Evolutionary conservation across 371 early-diverging fungal genomes (phyloP), one percentile per base, ranked within the genome.

Genomic region (Ordospora colligata): DNA sequence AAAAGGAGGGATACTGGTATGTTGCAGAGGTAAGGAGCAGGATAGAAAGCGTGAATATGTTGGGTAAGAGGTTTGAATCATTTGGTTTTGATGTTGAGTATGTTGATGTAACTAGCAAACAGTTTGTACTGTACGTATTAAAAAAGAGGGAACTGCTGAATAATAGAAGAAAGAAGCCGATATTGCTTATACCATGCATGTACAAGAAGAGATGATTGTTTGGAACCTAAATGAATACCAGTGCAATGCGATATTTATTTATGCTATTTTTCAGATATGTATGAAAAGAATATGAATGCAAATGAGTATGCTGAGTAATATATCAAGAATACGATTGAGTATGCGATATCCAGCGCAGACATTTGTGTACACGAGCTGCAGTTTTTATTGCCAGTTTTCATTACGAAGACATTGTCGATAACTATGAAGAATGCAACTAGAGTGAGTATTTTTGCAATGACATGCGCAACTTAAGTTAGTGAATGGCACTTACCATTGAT

Each of bases 1-100:
- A 91, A 83, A 75, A 85, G 37, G 88, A 87, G 89, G 91, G 88
- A 73, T 85, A 77, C 10, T 49, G 74, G 19, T 63, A 80, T 52
- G 64, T 82, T 23, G 80, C 81, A 21, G 85, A 85, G 51, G 81
- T 83, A 17, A 22, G 64, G 53, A 85, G 85, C 51, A 68, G 85
- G 65, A 50, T 85, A 23, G 32, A 37, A 7, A 79, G 75, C 42
- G 69, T 80, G 45, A 67, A 77, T 19, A 53, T 21, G 0, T 80
- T 85, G 52, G 63, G 73, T 11, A 51, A 66, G 17, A 69, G 76
- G 17, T 32, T 85, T 58, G 69, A 76, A 23, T 52, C 46, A 40
- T 77, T 78, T 49, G 83, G 83, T 17, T 85, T 83, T 75, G 62
- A 64, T 10, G 47, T 78, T 19, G 37, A 75, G 19, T 69, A 73